A percentile compares a stretch with the other conserved stretches of the same genome.
phyloP scores from a whole-genome alignment of 2,329 filamentous ascomycete species.

The Phyllosticta citribraziliensis region DNA sequence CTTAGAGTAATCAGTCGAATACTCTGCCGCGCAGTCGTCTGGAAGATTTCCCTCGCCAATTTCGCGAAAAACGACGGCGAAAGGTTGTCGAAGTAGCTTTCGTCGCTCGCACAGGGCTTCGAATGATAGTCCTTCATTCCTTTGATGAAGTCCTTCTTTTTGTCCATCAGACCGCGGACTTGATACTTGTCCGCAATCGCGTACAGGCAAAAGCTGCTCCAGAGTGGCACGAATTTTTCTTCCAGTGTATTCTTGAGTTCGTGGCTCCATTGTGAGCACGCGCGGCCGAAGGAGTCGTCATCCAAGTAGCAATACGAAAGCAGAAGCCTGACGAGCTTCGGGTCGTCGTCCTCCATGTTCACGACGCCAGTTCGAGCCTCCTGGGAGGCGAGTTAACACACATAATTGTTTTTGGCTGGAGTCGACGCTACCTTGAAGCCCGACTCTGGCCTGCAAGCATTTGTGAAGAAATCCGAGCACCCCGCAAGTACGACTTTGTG shows the following conservation, averaged over 20 bases:
- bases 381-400: not conserved
- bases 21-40: not conserved
- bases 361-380: not conserved
- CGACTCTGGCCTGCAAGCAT: not conserved
- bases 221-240: not conserved
- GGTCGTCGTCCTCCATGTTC: not conserved
- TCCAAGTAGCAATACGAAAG: conserved; percentile 4
- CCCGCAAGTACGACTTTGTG: not conserved
- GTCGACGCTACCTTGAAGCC: not conserved
- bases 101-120: not conserved
- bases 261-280: too few relatives aligned
- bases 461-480: not conserved
- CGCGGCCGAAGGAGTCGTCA: too few relatives aligned
- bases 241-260: not conserved
- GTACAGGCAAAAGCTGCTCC: not conserved
- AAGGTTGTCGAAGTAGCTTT: not conserved
- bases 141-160: not conserved
- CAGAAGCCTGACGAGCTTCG: conserved; percentile 1
- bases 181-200: conserved; percentile 3
- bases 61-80: not conserved
- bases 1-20: not conserved
- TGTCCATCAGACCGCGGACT: not conserved
- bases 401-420: not conserved
- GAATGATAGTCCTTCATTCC: too few relatives aligned
- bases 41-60: not conserved